Percentiles rank a stretch among this genome's conserved stretches.
Evolutionary conservation across 257 asterid genomes (phyloP).

Genomic region (Penstemon newberryi): DNA sequence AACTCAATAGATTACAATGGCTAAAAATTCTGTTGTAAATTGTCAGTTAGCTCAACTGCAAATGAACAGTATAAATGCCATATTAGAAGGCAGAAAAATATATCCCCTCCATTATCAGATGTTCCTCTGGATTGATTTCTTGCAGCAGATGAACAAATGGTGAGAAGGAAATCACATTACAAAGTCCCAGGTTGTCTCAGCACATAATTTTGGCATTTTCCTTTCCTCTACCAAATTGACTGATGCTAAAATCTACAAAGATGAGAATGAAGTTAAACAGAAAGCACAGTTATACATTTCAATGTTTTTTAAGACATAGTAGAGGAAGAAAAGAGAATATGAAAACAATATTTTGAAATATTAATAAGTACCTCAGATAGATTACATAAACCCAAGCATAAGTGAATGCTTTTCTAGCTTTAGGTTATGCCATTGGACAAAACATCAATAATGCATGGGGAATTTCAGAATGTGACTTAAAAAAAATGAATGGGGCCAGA

Average conservation of each 20-base stretch:
- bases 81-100: slow-evolving; percentile 14
- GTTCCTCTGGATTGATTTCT: slow-evolving; percentile 19
- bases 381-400: too few relatives aligned
- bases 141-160: slow-evolving; percentile 1
- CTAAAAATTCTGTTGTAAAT: slow-evolving; percentile 23
- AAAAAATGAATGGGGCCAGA: too few relatives aligned
- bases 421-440: too few relatives aligned
- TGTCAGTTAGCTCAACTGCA: slow-evolving; percentile 26
- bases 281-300: neutral
- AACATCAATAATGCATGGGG: too few relatives aligned
- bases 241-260: slow-evolving; percentile 66
- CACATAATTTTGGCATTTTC: slow-evolving; percentile 64
- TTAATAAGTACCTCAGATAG: too few relatives aligned
- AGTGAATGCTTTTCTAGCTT: too few relatives aligned
- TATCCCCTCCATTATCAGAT: neutral
- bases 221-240: slow-evolving; percentile 70
- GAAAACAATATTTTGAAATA: too few relatives aligned
- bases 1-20: slow-evolving; percentile 23
- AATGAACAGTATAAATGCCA: slow-evolving; percentile 1
- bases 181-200: slow-evolving; percentile 81
- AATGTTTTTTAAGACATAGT: too few relatives aligned
- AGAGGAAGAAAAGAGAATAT: too few relatives aligned
- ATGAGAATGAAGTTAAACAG: slow-evolving; percentile 13
- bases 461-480: too few relatives aligned
- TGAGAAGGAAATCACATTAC: slow-evolving; percentile 52